Evolutionary conservation across 176 grass and related monocot genomes (phyloP).

Genomic region (Juncus inflexus): DNA sequence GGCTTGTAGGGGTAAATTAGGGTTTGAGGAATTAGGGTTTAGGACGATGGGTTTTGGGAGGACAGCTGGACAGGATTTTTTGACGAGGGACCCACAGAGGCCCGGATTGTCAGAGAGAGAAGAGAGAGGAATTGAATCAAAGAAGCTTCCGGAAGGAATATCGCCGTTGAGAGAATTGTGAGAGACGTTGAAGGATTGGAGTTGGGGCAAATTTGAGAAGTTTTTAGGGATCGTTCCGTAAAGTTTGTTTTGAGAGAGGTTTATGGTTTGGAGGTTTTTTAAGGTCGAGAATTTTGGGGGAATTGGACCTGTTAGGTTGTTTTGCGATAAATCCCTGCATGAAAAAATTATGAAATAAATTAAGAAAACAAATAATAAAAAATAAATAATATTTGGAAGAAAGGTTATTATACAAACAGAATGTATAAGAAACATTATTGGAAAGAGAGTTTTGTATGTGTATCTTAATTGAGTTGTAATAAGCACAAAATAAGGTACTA

Average conservation of each 20-base stretch:
- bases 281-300: constrained; percentile 58
- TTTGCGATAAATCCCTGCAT: constrained; percentile 89
- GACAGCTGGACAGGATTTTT: constrained; percentile 64
- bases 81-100: constrained; percentile 81
- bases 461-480: constrained; percentile 7
- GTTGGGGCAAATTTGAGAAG: constrained; percentile 66
- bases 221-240: constrained; percentile 67
- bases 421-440: background rate
- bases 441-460: too few relatives aligned
- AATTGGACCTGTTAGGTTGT: constrained; percentile 76
- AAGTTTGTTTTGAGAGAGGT: constrained; percentile 79
- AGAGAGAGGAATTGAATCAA: constrained; percentile 74
- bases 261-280: constrained; percentile 50
- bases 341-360: constrained; percentile 27
- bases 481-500: constrained; percentile 9
- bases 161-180: constrained; percentile 85
- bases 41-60: constrained; percentile 95
- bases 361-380: constrained; percentile 5
- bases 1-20: background rate
- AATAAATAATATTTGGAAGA: background rate
- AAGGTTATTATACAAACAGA: background rate
- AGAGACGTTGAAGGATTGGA: constrained; percentile 72
- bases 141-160: constrained; percentile 87
- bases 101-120: constrained; percentile 71
- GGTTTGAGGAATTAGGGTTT: constrained; percentile 50